Evolutionary conservation across 306 rosid genomes (phyloP).

Genomic region (Castanea crenata): DNA sequence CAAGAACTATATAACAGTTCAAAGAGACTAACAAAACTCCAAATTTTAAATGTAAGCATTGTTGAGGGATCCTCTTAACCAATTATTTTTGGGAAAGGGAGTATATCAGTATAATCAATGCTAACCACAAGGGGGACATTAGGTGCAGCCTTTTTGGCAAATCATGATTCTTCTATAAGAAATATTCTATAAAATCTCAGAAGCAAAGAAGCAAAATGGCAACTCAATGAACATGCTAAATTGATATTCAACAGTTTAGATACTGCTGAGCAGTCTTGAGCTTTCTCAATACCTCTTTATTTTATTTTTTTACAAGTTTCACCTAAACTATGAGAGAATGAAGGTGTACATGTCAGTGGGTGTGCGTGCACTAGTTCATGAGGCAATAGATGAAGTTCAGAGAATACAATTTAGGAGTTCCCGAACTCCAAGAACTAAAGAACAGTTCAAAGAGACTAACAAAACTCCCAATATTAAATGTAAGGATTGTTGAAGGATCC

Average conservation of each 20-base stretch:
- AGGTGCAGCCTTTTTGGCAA: not conserved
- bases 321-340: not conserved
- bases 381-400: too few relatives aligned
- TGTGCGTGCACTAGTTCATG: too few relatives aligned
- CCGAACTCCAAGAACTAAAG: slow-evolving; percentile 33
- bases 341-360: not conserved
- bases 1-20: slow-evolving; percentile 21
- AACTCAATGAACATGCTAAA: not conserved
- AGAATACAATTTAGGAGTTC: slow-evolving; percentile 25
- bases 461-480: slow-evolving; percentile 19
- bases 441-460: slow-evolving; percentile 26
- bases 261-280: too few relatives aligned
- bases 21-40: slow-evolving; percentile 30
- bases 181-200: not conserved
- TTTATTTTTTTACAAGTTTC: not conserved
- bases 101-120: slow-evolving; percentile 13
- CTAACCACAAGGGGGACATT: not conserved
- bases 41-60: slow-evolving; percentile 30
- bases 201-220: not conserved
- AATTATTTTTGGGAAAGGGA: slow-evolving; percentile 11
- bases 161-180: not conserved
- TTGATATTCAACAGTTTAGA: not conserved
- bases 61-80: slow-evolving; percentile 16
- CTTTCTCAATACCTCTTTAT: not conserved
- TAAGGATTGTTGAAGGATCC: slow-evolving; percentile 30